These are phyloP conservation scores for Tolypocladium ovalisporum DNA, from an alignment of 2,329 filamentous ascomycete species.

Conservation along the genomic window DNA sequence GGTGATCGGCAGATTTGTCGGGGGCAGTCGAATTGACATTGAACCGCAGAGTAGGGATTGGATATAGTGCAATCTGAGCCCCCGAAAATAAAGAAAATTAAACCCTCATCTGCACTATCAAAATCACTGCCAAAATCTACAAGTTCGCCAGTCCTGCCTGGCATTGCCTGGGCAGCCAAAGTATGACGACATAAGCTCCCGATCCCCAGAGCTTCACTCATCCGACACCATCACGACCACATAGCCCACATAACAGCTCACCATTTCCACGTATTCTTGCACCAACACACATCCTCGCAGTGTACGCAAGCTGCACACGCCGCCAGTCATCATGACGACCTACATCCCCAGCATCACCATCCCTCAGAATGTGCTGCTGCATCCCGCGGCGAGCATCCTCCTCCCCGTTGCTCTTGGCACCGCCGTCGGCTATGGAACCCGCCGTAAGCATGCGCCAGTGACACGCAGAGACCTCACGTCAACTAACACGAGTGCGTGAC, in stretches of 20 bases:
- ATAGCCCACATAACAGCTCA: background rate
- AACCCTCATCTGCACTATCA: background rate
- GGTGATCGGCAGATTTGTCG: background rate
- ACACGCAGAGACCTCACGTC: too few relatives aligned
- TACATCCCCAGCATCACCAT: conserved; percentile 70
- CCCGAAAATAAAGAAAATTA: too few relatives aligned
- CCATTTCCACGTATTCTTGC: background rate
- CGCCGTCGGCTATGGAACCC: conserved; percentile 58
- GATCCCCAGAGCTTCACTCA: background rate
- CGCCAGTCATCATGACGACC: conserved; percentile 53
- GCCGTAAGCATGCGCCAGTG: conserved; percentile 39
- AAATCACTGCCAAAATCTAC: too few relatives aligned
- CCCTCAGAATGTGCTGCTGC: conserved; percentile 59
- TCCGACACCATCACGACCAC: background rate
- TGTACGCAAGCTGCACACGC: background rate
- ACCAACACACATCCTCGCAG: background rate
- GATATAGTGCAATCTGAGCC: too few relatives aligned
- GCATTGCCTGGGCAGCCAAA: background rate
- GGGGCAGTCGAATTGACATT: background rate
- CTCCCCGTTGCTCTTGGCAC: conserved; percentile 65
- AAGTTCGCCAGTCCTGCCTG: background rate
- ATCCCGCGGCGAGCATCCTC: conserved; percentile 61
- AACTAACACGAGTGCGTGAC: background rate
- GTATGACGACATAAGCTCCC: background rate
- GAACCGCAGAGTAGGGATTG: background rate